Percentiles rank a stretch among this genome's conserved stretches.
Evolutionary conservation across 192 early-diverging fungal species (phyloP).

Genomic region (Physocladia obscura): DNA sequence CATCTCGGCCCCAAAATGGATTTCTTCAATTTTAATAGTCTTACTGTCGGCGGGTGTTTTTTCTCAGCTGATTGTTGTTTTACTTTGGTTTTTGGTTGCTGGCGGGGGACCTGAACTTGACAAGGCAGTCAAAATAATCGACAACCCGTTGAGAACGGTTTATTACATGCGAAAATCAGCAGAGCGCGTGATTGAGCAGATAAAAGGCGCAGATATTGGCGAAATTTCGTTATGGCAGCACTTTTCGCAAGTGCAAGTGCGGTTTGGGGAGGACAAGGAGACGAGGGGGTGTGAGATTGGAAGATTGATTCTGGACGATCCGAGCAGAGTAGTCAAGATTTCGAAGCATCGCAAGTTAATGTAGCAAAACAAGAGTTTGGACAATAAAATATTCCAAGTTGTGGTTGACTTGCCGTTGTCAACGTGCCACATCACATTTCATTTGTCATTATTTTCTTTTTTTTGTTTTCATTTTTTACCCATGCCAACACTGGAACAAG

Average conservation of each 20-base stretch:
- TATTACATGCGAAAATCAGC: conserved; percentile 15
- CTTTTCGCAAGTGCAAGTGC: background rate
- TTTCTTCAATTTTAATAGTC: background rate
- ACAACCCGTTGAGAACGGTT: conserved; percentile 2
- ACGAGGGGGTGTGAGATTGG: background rate
- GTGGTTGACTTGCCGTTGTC: no score
- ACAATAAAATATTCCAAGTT: no score
- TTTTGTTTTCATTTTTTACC: no score
- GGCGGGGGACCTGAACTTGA: conserved; percentile 9
- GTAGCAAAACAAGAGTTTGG: no score
- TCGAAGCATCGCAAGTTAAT: background rate
- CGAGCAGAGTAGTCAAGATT: conserved; percentile 13
- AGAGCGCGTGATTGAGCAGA: background rate
- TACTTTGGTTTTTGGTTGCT: background rate
- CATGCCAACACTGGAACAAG: no score
- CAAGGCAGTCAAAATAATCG: background rate
- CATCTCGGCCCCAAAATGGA: background rate
- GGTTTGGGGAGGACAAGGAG: conserved; percentile 10
- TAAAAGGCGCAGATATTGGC: conserved; percentile 3
- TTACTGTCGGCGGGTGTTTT: background rate
- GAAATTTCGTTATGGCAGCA: background rate
- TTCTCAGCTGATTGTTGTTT: background rate
- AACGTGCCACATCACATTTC: no score
- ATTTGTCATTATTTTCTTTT: no score
- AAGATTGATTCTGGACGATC: background rate